Evolutionary conservation across 2,329 filamentous ascomycete species (phyloP).

Genomic region (Rachicladosporium sp.): DNA sequence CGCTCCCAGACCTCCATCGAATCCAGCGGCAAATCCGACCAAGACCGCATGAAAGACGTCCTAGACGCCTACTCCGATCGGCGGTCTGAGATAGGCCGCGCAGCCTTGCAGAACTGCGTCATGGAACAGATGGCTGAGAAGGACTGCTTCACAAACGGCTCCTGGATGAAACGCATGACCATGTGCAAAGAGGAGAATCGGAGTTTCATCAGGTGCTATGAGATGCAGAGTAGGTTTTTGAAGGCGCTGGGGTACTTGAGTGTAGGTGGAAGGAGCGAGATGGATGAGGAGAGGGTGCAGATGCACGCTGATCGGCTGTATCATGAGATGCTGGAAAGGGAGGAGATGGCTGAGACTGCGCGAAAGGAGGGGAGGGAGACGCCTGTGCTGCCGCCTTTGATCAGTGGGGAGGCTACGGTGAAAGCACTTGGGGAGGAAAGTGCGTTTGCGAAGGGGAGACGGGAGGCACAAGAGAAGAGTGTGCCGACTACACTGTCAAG

Average conservation of each 20-base stretch:
- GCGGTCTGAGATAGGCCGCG: slow-evolving; percentile 61
- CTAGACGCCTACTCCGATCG: slow-evolving; percentile 76
- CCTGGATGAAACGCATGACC: slow-evolving; percentile 54
- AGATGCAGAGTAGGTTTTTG: slow-evolving; percentile 79
- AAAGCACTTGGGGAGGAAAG: slow-evolving; percentile 20
- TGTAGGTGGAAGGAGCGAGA: slow-evolving; percentile 44
- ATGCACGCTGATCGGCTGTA: slow-evolving; percentile 91
- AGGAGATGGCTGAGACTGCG: slow-evolving; percentile 59
- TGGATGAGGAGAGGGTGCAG: slow-evolving; percentile 74
- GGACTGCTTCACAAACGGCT: slow-evolving; percentile 66
- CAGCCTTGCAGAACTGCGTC: slow-evolving; percentile 87
- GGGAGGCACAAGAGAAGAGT: slow-evolving; percentile 17
- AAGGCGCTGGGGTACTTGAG: slow-evolving; percentile 81
- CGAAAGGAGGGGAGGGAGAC: slow-evolving; percentile 42
- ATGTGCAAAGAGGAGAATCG: slow-evolving; percentile 70
- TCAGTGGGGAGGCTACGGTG: slow-evolving; percentile 24
- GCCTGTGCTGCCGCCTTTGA: slow-evolving; percentile 48
- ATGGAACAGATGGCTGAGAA: slow-evolving; percentile 73
- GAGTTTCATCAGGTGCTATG: slow-evolving; percentile 76
- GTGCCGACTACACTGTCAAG: slow-evolving; percentile 33
- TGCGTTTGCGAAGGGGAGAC: slow-evolving; percentile 17
- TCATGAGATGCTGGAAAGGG: slow-evolving; percentile 74
- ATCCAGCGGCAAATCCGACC: slow-evolving; percentile 55
- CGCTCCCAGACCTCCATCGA: slow-evolving; percentile 59
- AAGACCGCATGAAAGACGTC: slow-evolving; percentile 69